phyloP scores from a whole-genome alignment of 225 moss, liverwort and hornwort genomes.

The Rhytidiadelphus loreus region DNA sequence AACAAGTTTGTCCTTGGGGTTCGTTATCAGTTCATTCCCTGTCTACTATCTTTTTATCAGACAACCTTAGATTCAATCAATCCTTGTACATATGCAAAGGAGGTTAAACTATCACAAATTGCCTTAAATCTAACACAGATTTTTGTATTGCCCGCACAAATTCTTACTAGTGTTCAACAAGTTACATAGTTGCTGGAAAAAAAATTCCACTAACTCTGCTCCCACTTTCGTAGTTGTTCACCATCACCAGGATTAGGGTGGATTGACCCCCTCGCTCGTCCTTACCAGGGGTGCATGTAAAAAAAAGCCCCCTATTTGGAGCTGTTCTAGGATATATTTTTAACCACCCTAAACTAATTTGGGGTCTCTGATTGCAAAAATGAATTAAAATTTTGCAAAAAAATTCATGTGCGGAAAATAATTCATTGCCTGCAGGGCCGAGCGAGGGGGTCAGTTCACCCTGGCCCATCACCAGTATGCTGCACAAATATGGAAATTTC shows the following conservation, averaged over 20 bases:
- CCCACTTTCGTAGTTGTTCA: background rate
- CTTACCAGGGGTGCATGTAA: too few species aligned
- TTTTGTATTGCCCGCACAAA: background rate
- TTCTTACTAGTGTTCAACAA: background rate
- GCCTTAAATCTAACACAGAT: background rate
- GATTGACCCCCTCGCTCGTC: too few species aligned
- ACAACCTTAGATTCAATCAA: background rate
- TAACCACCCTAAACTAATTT: too few species aligned
- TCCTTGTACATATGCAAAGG: background rate
- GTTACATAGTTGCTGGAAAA: background rate
- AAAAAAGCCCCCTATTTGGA: too few species aligned
- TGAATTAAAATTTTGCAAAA: too few species aligned
- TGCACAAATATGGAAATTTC: background rate
- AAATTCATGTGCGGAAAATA: too few species aligned
- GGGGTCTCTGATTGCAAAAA: too few species aligned
- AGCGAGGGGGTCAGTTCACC: too few species aligned
- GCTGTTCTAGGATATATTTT: too few species aligned
- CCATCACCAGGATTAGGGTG: background rate
- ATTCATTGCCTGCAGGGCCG: too few species aligned
- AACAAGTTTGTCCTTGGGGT: conserved; percentile 39
- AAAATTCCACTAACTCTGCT: background rate
- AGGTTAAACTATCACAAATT: background rate
- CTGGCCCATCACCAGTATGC: background rate
- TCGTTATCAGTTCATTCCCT: conserved; percentile 51
- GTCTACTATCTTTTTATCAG: conserved; percentile 28